These are phyloP conservation scores for Cystobasidiopsis lactophilus DNA, from an alignment of 768 basidiomycete genomes.

Conservation along the genomic window DNA sequence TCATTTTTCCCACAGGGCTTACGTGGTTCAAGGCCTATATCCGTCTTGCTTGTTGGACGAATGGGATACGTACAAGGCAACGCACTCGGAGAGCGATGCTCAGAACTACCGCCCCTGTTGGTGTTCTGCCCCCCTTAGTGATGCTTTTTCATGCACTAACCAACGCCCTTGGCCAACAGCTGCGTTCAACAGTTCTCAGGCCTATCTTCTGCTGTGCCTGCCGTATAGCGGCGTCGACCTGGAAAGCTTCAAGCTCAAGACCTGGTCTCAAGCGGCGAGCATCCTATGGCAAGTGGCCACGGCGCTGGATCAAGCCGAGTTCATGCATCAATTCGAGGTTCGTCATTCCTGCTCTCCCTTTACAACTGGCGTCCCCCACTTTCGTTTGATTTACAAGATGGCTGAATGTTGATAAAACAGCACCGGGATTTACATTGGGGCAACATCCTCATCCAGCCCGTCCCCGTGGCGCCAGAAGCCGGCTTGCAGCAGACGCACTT, in stretches of 20 bases:
- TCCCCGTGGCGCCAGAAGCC: too few species aligned
- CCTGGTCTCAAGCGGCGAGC: conserved; percentile 69
- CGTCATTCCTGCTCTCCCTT: conserved; percentile 16
- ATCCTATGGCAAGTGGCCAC: conserved; percentile 77
- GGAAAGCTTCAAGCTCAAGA: conserved; percentile 52
- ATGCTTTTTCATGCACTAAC: background rate
- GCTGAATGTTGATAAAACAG: conserved; percentile 28
- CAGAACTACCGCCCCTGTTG: conserved; percentile 50
- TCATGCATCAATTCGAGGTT: conserved; percentile 68
- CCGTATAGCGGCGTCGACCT: conserved; percentile 78
- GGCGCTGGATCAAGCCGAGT: conserved; percentile 57
- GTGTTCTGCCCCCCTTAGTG: conserved; percentile 16
- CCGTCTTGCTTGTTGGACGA: conserved; percentile 50
- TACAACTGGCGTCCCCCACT: too few species aligned
- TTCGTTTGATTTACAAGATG: too few species aligned
- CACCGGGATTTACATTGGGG: conserved; percentile 99
- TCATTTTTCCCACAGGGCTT: conserved; percentile 35
- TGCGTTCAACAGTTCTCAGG: conserved; percentile 48
- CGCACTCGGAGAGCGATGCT: conserved; percentile 52
- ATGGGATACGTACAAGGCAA: conserved; percentile 65
- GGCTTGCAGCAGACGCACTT: conserved; percentile 2
- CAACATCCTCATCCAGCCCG: conserved; percentile 56
- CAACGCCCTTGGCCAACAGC: conserved; percentile 30
- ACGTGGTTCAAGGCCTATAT: conserved; percentile 67
- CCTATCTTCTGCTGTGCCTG: conserved; percentile 73